Evolutionary conservation across 352 stramenopile species (phyloP), one percentile per base, ranked within the genome.

Genomic region (Heterotrichella gracilis): DNA sequence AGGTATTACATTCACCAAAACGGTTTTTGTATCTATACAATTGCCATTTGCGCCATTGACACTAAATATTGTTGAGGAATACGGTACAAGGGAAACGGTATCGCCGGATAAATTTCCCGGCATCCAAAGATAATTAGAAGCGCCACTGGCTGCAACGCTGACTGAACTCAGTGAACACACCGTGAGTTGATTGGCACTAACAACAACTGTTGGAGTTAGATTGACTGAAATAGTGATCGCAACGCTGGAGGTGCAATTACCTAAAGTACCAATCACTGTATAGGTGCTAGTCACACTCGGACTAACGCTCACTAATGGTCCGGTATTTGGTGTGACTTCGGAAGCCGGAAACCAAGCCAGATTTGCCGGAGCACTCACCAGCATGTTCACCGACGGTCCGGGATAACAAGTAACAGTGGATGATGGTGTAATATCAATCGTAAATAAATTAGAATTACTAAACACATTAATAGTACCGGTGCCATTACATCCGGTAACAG

Each of bases 151-250:
- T 17, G 9, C n/a, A n/a, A 53, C 9, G 32, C n/a, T 53, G 32
- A 53, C 32, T n/a, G 32, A n/a, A n/a, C n/a, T n/a, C n/a, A n/a
- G n/a, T n/a, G n/a, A n/a, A n/a, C n/a, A n/a, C n/a, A n/a, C n/a
- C n/a, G n/a, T n/a, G n/a, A n/a, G n/a, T n/a, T n/a, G 32, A 53
- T 53, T 53, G 9, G n/a, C 32, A 53, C 9, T 53, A 53, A 53
- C 32, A 53, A 53, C 32, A 53, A 53, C 32, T 53, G 32, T 53
- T n/a, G n/a, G n/a, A n/a, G n/a, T n/a, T n/a, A n/a, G n/a, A n/a
- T n/a, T n/a, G n/a, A n/a, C n/a, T n/a, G n/a, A n/a, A n/a, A n/a
- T n/a, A n/a, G n/a, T n/a, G n/a, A n/a, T n/a, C n/a, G n/a, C n/a
- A n/a, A n/a, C n/a, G n/a, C n/a, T n/a, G n/a, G n/a, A n/a, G n/a